A percentile compares a stretch with the other conserved stretches of the same genome.
These are phyloP conservation scores for Lachnellula occidentalis DNA, from an alignment of 2,329 filamentous ascomycete species.

Conservation along the genomic window DNA sequence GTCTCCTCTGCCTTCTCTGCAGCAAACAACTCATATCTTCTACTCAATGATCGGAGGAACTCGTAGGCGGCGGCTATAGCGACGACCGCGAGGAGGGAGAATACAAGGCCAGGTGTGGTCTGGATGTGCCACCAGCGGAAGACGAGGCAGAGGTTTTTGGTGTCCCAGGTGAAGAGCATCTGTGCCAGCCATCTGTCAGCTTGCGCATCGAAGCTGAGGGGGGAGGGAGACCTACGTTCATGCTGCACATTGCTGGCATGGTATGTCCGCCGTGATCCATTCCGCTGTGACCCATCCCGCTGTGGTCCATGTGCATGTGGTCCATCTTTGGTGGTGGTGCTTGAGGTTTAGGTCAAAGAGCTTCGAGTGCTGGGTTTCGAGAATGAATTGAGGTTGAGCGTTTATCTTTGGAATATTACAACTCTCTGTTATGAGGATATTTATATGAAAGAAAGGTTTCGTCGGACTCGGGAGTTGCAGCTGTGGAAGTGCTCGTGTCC, in stretches of 20 bases:
- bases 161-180: conserved; percentile 99
- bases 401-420: not conserved
- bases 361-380: not conserved
- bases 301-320: conserved; percentile 42
- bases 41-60: conserved; percentile 69
- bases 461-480: not conserved
- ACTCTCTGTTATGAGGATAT: not conserved
- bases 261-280: conserved; percentile 44
- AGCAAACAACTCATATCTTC: conserved; percentile 63
- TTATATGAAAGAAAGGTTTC: not conserved
- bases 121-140: conserved; percentile 87
- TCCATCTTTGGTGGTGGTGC: conserved; percentile 33
- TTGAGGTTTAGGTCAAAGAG: conserved; percentile 13
- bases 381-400: not conserved
- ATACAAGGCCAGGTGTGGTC: conserved; percentile 65
- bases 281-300: conserved; percentile 51
- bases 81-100: conserved; percentile 78
- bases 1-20: conserved; percentile 19
- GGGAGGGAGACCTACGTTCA: conserved; percentile 64
- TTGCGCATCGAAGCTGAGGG: not conserved
- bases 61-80: conserved; percentile 90
- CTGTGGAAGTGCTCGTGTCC: not conserved
- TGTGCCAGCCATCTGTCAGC: conserved; percentile 33
- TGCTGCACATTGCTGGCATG: conserved; percentile 64
- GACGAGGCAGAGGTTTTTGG: conserved; percentile 89